Conservation (phyloP, 23 red algal genomes). For the Gracilaria domingensis region DNA sequence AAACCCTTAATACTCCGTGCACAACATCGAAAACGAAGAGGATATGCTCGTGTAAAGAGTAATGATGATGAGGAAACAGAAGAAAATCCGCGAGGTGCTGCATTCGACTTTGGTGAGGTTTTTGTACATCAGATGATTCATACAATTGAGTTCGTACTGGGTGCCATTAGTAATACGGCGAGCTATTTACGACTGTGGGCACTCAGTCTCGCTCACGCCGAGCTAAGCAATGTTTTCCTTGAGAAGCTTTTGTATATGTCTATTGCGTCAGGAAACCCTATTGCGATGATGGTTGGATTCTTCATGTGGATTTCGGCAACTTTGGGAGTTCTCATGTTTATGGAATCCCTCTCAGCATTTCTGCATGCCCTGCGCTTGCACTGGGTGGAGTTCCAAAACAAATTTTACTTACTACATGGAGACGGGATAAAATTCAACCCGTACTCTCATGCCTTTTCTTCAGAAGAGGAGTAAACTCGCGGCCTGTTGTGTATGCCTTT, state of each 20-base stretch:
- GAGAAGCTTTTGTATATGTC: conserved; percentile 93
- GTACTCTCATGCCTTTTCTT: conserved; percentile 48
- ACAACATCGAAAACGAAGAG: conserved; percentile 50
- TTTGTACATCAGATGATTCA: conserved; percentile 99
- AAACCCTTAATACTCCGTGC: conserved; percentile 92
- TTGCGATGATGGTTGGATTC: conserved; percentile 88
- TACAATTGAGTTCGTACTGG: conserved; percentile 99
- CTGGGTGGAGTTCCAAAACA: conserved; percentile 99
- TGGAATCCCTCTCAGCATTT: conserved; percentile 98
- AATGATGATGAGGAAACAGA: conserved; percentile 44
- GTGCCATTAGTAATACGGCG: conserved; percentile 98
- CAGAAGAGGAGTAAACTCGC: conserved; percentile 34
- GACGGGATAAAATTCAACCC: conserved; percentile 93
- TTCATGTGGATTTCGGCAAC: conserved; percentile 91
- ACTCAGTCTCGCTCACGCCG: conserved; percentile 91
- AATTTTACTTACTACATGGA: conserved; percentile 93
- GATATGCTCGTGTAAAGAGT: conserved; percentile 26
- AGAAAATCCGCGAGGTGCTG: conserved; percentile 33
- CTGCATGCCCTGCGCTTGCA: conserved; percentile 97
- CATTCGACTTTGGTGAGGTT: conserved; percentile 90
- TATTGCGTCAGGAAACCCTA: conserved; percentile 71
- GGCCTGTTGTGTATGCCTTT: conserved; percentile 6
- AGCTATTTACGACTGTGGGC: conserved; percentile 98
- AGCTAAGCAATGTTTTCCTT: conserved; percentile 93
- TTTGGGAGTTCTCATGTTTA: conserved; percentile 94